Percentiles rank a stretch among this genome's conserved stretches.
phyloP scores from a whole-genome alignment of 306 rosid species.

The Cucumis melo region DNA sequence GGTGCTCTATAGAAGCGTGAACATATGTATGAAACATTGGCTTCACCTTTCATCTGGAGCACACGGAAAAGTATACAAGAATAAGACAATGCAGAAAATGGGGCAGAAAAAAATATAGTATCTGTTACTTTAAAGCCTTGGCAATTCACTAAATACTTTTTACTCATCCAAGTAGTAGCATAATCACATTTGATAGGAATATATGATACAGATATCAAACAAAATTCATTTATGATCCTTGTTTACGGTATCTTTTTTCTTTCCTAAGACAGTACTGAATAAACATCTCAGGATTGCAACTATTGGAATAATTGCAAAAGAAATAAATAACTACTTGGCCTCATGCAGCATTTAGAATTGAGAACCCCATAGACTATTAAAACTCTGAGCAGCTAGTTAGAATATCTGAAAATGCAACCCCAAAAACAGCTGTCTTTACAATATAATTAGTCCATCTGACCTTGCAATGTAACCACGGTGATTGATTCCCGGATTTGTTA shows the following conservation, averaged over 20 bases:
- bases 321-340: neutral
- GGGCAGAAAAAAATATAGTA: neutral
- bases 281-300: neutral
- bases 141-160: neutral
- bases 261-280: neutral
- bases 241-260: neutral
- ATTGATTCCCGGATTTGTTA: neutral
- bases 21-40: conserved; percentile 87
- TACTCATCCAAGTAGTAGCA: neutral
- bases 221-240: neutral
- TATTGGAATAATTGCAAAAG: neutral
- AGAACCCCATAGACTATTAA: neutral
- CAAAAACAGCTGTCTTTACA: neutral
- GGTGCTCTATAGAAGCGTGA: conserved; percentile 97
- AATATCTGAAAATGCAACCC: neutral
- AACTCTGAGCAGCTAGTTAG: neutral
- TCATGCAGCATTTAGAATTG: neutral
- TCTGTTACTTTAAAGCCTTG: neutral
- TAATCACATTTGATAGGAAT: neutral
- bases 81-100: conserved; percentile 7
- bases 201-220: neutral
- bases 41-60: conserved; percentile 76
- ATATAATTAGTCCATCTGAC: neutral
- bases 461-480: neutral
- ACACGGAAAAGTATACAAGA: neutral